These are phyloP conservation scores for Venturia aucupariae DNA, from an alignment of 2,329 filamentous ascomycete species.

Conservation along the genomic window DNA sequence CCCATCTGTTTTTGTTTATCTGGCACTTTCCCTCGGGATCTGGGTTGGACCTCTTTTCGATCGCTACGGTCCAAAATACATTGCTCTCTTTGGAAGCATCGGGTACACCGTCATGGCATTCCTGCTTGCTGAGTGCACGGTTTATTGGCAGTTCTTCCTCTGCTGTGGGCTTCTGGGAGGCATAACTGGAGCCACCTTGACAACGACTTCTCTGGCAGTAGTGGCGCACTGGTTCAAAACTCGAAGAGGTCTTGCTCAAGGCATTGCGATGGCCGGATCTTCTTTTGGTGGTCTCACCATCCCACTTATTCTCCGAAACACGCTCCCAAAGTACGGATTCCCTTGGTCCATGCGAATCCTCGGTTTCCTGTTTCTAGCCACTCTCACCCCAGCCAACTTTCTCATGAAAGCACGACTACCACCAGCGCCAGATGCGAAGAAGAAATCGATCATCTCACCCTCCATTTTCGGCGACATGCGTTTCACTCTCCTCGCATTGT, in stretches of 20 bases:
- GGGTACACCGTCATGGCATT: constrained; percentile 9
- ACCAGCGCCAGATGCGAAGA: constrained; percentile 6
- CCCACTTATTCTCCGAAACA: constrained; percentile 25
- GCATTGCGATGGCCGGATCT: constrained; percentile 31
- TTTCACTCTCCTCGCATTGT: constrained; percentile 26
- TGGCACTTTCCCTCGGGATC: constrained; percentile 23
- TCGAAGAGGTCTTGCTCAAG: constrained; percentile 28
- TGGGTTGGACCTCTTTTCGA: constrained; percentile 27
- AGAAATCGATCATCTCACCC: constrained; percentile 26
- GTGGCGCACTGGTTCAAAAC: constrained; percentile 33
- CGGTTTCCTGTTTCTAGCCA: constrained; percentile 27
- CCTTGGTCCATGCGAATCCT: constrained; percentile 31
- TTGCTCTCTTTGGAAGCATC: background rate
- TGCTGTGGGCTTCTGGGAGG: constrained; percentile 32
- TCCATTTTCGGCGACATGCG: constrained; percentile 23
- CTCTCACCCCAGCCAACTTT: constrained; percentile 26
- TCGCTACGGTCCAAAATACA: constrained; percentile 20
- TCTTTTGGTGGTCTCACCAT: constrained; percentile 29
- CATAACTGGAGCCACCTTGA: constrained; percentile 29
- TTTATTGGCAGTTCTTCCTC: constrained; percentile 36
- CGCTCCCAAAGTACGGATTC: constrained; percentile 26
- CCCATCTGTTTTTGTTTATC: constrained; percentile 23
- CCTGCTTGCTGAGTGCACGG: constrained; percentile 15
- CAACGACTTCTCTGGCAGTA: constrained; percentile 27
- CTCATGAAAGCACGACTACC: constrained; percentile 24